Conservation (phyloP, 1,284 basidiomycete genomes). For the Cystobasidiaceae sp. region DNA sequence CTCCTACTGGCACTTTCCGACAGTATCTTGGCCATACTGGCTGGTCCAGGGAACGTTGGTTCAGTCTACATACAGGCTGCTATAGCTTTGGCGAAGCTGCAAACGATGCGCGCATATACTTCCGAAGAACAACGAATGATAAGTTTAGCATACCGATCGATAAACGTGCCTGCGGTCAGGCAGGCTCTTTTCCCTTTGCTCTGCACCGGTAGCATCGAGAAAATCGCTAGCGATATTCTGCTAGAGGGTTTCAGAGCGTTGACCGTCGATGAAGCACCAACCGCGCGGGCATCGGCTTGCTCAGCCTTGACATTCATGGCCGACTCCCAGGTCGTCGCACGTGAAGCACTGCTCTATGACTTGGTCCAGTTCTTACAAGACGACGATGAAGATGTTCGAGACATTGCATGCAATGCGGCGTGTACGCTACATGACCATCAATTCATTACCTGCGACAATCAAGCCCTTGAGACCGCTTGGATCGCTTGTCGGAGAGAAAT, state of each 20-base stretch:
- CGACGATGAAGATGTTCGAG: constrained; percentile 14
- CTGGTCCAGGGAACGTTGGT: too few species aligned
- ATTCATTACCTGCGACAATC: neutral
- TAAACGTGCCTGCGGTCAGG: neutral
- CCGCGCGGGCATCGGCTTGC: neutral
- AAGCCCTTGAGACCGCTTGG: constrained; percentile 16
- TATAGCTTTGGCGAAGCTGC: neutral
- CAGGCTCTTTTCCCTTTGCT: neutral
- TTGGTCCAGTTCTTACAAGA: constrained; percentile 19
- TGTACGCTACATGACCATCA: neutral
- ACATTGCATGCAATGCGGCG: neutral
- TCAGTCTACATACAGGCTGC: too few species aligned
- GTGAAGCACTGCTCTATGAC: neutral
- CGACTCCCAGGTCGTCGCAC: too few species aligned
- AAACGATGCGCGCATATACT: neutral
- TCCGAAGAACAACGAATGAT: neutral
- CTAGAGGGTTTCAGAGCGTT: neutral
- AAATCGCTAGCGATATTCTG: neutral
- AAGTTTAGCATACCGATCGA: neutral
- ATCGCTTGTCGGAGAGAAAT: neutral
- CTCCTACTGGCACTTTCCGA: too few species aligned
- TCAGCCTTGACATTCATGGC: neutral
- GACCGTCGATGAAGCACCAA: neutral
- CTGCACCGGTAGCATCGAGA: neutral
- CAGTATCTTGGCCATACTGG: too few species aligned